Evolutionary conservation across 2,329 filamentous ascomycete species (phyloP).

Genomic region (Ascosphaera acerosa): DNA sequence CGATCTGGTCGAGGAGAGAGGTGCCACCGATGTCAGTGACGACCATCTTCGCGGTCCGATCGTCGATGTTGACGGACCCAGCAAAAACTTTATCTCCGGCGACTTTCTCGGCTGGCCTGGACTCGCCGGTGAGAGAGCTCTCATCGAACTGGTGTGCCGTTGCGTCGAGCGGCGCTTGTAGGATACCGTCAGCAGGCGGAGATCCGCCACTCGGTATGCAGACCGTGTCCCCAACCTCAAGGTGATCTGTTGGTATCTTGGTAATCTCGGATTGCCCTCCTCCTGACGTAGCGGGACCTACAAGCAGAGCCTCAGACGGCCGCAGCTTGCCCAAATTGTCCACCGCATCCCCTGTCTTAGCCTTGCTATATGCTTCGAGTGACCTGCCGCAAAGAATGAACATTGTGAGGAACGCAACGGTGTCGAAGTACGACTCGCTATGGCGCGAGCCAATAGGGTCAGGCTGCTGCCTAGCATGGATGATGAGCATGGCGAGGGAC

Average conservation of each 20-base stretch:
- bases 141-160: constrained; percentile 57
- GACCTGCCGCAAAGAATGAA: constrained; percentile 44
- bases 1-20: constrained; percentile 26
- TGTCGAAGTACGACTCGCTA: constrained; percentile 58
- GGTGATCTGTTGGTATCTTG: constrained; percentile 36
- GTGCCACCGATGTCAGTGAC: constrained; percentile 21
- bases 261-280: constrained; percentile 8
- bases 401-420: constrained; percentile 72
- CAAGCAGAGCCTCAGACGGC: constrained; percentile 48
- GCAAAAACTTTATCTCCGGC: constrained; percentile 20
- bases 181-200: constrained; percentile 53
- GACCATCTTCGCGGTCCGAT: constrained; percentile 17
- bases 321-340: constrained; percentile 52
- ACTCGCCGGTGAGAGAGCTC: constrained; percentile 50
- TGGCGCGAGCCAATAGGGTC: constrained; percentile 21
- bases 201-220: constrained; percentile 55
- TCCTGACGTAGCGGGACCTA: constrained; percentile 12
- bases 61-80: constrained; percentile 23
- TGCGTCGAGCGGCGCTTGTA: constrained; percentile 19
- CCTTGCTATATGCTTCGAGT: constrained; percentile 67
- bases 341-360: constrained; percentile 68
- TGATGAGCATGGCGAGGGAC: constrained; percentile 53
- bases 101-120: constrained; percentile 19
- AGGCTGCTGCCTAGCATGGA: constrained; percentile 18
- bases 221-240: constrained; percentile 52